Base-by-base conservation (phyloP, 2,329 filamentous ascomycete species). In the Harringtonia aguacate region DNA sequence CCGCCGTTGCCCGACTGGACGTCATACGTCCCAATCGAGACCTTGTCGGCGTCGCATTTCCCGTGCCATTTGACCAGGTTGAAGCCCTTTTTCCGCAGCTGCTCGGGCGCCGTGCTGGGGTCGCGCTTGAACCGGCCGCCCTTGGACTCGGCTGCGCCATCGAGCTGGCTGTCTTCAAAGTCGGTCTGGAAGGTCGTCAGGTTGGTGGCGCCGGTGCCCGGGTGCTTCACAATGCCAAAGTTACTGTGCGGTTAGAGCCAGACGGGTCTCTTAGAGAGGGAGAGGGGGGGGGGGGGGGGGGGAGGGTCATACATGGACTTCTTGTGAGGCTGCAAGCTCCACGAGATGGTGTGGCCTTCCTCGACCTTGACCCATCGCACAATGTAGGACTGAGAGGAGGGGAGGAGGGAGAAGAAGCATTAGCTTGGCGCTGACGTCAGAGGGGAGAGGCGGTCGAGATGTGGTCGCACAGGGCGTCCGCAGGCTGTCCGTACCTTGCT, bases 211-310 rank as follows among this genome's bases (percentile, higher is more conserved):
- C 77, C 78, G 46, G 76, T 81, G 52, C 89, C 88, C 3, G 92
- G 90, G 61, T 97, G 92, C 62, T 95, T 97, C 65, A 98, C 94
- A 57, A 98, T 84, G 58, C 89, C 92, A 61, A 98, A 95, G 67
- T 97, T 95, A 64, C 79, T 83, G 56, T 20, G n/a, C n/a, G n/a
- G n/a, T n/a, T n/a, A n/a, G n/a, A n/a, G n/a, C n/a, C n/a, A n/a
- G n/a, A n/a, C n/a, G n/a, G n/a, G n/a, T n/a, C n/a, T n/a, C n/a
- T n/a, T n/a, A n/a, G n/a, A n/a, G n/a, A n/a, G n/a, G n/a, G n/a
- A n/a, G n/a, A n/a, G n/a, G n/a, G n/a, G n/a, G n/a, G n/a, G n/a
- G n/a, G n/a, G n/a, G n/a, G n/a, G n/a, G n/a, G n/a, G n/a, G n/a
- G n/a, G n/a, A 36, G 33, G 2, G 12, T 54, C 68, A 56, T 66